These are phyloP conservation scores for Nigrospora osmanthi DNA, from an alignment of 2,329 filamentous ascomycete species.

Conservation along the genomic window DNA sequence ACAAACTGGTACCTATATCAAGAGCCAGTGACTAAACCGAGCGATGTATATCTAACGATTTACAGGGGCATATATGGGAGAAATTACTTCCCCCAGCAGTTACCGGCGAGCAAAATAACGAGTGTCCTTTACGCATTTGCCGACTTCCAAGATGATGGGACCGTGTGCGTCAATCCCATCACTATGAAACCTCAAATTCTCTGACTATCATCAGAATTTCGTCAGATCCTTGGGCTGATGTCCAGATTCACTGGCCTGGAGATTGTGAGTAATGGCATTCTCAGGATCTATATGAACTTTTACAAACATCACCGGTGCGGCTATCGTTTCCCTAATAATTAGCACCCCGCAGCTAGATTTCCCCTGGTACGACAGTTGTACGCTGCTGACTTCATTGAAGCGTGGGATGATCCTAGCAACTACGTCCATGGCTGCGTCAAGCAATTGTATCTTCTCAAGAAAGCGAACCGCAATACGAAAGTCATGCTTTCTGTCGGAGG, in stretches of 20 bases:
- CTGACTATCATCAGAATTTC: conserved; percentile 22
- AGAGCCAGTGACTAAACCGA: too few relatives aligned
- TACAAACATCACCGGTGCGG: background rate
- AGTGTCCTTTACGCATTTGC: conserved; percentile 61
- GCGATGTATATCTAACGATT: background rate
- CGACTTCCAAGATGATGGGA: conserved; percentile 35
- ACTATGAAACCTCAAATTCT: background rate
- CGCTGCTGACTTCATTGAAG: conserved; percentile 44
- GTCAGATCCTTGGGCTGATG: conserved; percentile 55
- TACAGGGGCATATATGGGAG: conserved; percentile 13
- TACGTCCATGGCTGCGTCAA: conserved; percentile 75
- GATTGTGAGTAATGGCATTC: background rate
- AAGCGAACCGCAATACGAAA: conserved; percentile 69
- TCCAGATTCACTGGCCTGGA: conserved; percentile 50
- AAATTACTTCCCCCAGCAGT: conserved; percentile 56
- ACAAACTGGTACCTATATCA: background rate
- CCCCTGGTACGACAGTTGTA: too few relatives aligned
- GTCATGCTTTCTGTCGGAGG: conserved; percentile 73
- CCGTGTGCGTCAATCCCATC: conserved; percentile 23
- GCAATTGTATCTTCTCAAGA: conserved; percentile 70
- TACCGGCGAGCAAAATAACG: conserved; percentile 62
- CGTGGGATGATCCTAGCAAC: conserved; percentile 42
- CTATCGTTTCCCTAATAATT: too few relatives aligned
- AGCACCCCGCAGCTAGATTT: too few relatives aligned
- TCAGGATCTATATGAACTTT: background rate